Evolutionary conservation across 306 rosid genomes (phyloP).

Genomic region (Canavalia gladiata): DNA sequence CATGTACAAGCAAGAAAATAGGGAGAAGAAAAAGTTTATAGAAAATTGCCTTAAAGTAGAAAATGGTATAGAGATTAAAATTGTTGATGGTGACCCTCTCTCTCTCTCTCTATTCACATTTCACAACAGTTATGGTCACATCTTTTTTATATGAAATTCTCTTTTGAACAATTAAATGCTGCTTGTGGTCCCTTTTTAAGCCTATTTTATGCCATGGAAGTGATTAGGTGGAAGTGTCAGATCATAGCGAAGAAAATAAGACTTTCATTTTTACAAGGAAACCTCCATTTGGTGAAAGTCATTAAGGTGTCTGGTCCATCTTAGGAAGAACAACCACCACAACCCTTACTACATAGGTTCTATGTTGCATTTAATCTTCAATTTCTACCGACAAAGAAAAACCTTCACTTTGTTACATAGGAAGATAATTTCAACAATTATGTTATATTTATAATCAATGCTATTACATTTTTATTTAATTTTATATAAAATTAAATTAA

Average conservation of each 20-base stretch:
- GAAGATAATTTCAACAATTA: no score
- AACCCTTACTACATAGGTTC: neutral
- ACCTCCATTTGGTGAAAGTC: neutral
- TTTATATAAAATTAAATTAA: no score
- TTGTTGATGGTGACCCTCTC: neutral
- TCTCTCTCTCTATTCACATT: neutral
- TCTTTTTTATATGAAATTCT: neutral
- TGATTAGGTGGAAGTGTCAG: constrained; percentile 37
- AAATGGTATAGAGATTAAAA: neutral
- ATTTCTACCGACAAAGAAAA: no score
- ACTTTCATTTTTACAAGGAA: constrained; percentile 7
- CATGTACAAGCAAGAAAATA: neutral
- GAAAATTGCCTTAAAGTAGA: neutral
- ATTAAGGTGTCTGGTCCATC: constrained; percentile 28
- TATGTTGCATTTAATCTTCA: no score
- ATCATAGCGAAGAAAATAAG: neutral
- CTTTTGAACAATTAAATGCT: constrained; percentile 45
- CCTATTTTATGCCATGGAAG: neutral
- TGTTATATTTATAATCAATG: no score
- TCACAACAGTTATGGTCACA: constrained; percentile 27
- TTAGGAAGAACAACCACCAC: neutral
- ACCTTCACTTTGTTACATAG: no score
- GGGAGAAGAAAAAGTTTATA: neutral
- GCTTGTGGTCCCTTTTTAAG: constrained; percentile 37
- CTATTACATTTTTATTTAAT: neutral